Conservation (phyloP, 83 land plant species). For the Larix sibirica region DNA sequence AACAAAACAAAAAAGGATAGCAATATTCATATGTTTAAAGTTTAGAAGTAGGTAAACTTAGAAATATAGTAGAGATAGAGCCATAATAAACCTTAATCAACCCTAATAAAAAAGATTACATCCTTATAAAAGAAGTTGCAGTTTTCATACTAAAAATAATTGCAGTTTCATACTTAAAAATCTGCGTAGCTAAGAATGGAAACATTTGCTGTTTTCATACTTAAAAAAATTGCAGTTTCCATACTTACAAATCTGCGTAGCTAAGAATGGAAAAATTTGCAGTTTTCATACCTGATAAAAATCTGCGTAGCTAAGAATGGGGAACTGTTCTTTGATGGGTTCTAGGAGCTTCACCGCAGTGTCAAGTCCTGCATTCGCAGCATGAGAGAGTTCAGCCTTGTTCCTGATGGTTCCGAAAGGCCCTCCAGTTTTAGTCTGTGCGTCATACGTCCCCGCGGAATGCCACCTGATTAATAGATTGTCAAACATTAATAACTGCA, state of each 20-base stretch:
- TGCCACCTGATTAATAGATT: conserved; percentile 30
- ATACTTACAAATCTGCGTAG: background rate
- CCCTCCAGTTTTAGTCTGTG: conserved; percentile 37
- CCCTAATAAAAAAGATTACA: no score
- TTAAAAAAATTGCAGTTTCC: background rate
- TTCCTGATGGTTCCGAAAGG: conserved; percentile 45
- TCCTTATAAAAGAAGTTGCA: background rate
- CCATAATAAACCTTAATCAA: no score
- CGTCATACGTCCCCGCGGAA: conserved; percentile 48
- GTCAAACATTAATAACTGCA: no score
- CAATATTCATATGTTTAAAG: no score
- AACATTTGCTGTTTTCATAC: background rate
- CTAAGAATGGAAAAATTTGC: background rate
- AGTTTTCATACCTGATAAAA: conserved; percentile 31
- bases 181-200: conserved; percentile 40
- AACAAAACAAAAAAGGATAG: no score
- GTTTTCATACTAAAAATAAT: background rate
- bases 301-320: conserved; percentile 40
- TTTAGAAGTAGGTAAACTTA: no score
- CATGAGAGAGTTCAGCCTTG: conserved; percentile 33
- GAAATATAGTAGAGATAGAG: no score
- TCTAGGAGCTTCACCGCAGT: conserved; percentile 44
- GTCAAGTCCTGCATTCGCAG: conserved; percentile 45
- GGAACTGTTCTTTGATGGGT: conserved; percentile 42
- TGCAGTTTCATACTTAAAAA: conserved; percentile 9